Evolutionary conservation across 495 filamentous ascomycete species (phyloP).

Genomic region (Baudoinia panamericana): DNA sequence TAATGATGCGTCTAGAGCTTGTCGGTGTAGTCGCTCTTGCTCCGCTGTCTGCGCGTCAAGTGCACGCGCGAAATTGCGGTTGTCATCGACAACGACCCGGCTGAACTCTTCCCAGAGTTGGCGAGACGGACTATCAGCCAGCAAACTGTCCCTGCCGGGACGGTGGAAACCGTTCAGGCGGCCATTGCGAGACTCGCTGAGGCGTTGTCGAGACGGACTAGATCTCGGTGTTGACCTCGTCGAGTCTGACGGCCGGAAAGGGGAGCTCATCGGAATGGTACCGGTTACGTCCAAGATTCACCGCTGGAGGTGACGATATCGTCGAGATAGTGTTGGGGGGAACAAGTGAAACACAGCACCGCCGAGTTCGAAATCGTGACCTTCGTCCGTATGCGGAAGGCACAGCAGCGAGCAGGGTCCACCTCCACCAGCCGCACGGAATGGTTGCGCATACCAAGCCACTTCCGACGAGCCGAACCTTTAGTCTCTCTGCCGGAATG

Average conservation of each 20-base stretch:
- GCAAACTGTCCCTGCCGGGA: background rate
- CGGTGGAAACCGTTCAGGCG: conserved; percentile 11
- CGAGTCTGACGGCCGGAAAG: conserved; percentile 1
- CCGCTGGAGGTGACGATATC: too few relatives aligned
- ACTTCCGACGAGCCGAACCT: too few relatives aligned
- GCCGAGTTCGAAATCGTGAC: too few relatives aligned
- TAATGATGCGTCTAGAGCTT: conserved; percentile 11
- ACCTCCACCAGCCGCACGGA: too few relatives aligned
- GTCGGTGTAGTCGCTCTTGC: conserved; percentile 11
- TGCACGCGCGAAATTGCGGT: conserved; percentile 10
- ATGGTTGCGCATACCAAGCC: too few relatives aligned
- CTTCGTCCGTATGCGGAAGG: too few relatives aligned
- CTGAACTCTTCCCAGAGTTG: conserved; percentile 23
- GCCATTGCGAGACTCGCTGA: background rate
- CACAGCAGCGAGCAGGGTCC: too few relatives aligned
- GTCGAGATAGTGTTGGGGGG: too few relatives aligned
- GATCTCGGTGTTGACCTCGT: conserved; percentile 10
- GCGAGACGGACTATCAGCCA: conserved; percentile 18
- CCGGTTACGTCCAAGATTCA: too few relatives aligned
- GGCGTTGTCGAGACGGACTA: conserved; percentile 9
- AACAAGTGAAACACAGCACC: too few relatives aligned
- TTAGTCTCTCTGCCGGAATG: too few relatives aligned
- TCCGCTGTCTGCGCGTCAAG: conserved; percentile 14
- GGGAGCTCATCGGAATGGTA: conserved; percentile 14
- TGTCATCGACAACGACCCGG: conserved; percentile 20